These are phyloP conservation scores for Colletotrichum higginsianum DNA, from an alignment of 2,329 filamentous ascomycete genomes.

Conservation along the genomic window DNA sequence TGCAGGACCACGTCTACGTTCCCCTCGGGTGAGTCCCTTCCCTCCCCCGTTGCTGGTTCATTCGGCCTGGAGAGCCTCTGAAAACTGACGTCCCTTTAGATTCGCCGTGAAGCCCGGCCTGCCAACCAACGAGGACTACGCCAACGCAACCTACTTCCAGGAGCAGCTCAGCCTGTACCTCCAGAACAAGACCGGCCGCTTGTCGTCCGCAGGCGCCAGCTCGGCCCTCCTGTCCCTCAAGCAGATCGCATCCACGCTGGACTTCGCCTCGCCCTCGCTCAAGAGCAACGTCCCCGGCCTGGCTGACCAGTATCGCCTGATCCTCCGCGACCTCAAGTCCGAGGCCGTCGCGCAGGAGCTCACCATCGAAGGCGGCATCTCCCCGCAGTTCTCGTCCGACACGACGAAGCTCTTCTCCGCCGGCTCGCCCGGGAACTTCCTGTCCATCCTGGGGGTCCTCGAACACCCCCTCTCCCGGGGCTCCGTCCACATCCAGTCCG, in stretches of 20 bases:
- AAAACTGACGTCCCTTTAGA: conserved; percentile 14
- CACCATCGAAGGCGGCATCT: conserved; percentile 37
- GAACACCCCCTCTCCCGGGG: conserved; percentile 39
- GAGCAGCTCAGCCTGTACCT: conserved; percentile 37
- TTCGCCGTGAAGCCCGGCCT: conserved; percentile 32
- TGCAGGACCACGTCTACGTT: conserved; percentile 53
- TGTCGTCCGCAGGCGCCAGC: conserved; percentile 36
- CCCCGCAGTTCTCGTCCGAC: conserved; percentile 36
- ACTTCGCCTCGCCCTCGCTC: neutral
- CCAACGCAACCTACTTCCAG: conserved; percentile 36
- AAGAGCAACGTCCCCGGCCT: neutral
- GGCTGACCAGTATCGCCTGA: conserved; percentile 30
- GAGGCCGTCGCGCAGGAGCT: conserved; percentile 31
- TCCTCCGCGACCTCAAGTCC: conserved; percentile 21
- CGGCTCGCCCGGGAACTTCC: conserved; percentile 16
- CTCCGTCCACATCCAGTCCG: conserved; percentile 33
- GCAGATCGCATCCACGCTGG: conserved; percentile 23
- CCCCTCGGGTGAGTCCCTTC: conserved; percentile 15
- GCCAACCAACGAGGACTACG: conserved; percentile 34
- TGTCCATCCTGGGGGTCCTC: conserved; percentile 36
- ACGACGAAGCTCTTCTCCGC: conserved; percentile 35
- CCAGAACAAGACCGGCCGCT: conserved; percentile 29
- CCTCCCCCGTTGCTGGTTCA: too few relatives aligned
- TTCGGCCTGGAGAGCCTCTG: fast-evolving
- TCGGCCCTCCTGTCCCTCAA: conserved; percentile 31